phyloP scores from a whole-genome alignment of 108 stramenopile genomes.

The Licmophora abbreviata region DNA sequence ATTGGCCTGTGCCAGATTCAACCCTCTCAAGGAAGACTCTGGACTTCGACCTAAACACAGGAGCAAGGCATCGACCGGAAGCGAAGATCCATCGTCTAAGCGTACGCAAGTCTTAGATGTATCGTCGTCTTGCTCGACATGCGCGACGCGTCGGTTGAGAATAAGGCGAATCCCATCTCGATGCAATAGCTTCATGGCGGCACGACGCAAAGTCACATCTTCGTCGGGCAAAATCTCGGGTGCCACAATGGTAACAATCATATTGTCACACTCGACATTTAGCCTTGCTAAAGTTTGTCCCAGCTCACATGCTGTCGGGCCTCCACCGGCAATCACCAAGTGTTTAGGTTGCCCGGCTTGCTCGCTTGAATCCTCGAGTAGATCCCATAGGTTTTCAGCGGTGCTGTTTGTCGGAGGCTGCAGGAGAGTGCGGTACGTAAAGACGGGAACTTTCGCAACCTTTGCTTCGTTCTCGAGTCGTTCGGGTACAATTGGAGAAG shows the following conservation, averaged over 20 bases:
- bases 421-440: slow-evolving; percentile 23
- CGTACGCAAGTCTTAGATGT: slow-evolving; percentile 1
- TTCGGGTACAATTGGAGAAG: slow-evolving; percentile 25
- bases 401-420: slow-evolving; percentile 10
- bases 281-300: slow-evolving; percentile 26
- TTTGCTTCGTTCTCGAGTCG: slow-evolving; percentile 11
- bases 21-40: slow-evolving; percentile 2
- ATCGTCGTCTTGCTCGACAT: slow-evolving; percentile 2
- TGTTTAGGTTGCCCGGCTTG: too few species aligned
- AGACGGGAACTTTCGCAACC: slow-evolving; percentile 11
- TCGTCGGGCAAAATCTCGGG: slow-evolving; percentile 14
- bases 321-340: slow-evolving; percentile 38
- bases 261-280: slow-evolving; percentile 8
- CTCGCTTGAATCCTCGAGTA: background rate
- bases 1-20: slow-evolving; percentile 16
- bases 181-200: slow-evolving; percentile 12
- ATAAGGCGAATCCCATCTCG: slow-evolving; percentile 8
- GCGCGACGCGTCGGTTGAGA: slow-evolving; percentile 1
- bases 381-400: slow-evolving; percentile 5
- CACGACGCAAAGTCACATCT: slow-evolving; percentile 14
- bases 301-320: slow-evolving; percentile 32
- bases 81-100: background rate
- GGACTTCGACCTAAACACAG: slow-evolving; percentile 24
- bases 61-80: slow-evolving; percentile 21
- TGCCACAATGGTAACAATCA: slow-evolving; percentile 15